phyloP scores from a whole-genome alignment of 2,329 filamentous ascomycete genomes.

The Neonectria punicea region DNA sequence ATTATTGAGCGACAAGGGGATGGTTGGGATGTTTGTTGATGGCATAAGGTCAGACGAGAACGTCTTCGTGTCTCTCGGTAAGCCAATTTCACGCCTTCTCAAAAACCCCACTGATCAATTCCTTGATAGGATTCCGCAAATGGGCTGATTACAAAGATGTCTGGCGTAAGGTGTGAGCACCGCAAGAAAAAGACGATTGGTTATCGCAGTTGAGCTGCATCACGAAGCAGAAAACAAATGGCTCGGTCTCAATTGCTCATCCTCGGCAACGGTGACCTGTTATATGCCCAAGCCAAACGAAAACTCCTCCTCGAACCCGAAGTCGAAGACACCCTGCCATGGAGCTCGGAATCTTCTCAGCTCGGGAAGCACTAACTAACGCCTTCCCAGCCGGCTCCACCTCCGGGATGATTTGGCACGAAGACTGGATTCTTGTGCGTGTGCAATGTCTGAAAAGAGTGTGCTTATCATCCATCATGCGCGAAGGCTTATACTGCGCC shows the following conservation, averaged over 20 bases:
- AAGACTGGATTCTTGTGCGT: constrained; percentile 3
- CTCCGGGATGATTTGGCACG: constrained; percentile 1
- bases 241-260: background rate
- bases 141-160: constrained; percentile 68
- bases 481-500: background rate
- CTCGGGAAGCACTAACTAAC: background rate
- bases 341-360: background rate
- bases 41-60: constrained; percentile 62
- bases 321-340: background rate
- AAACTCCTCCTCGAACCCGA: background rate
- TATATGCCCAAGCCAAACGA: constrained; percentile 3
- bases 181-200: constrained; percentile 12
- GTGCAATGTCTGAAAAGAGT: constrained; percentile 9
- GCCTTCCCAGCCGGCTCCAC: background rate
- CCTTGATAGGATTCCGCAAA: constrained; percentile 62
- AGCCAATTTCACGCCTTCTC: constrained; percentile 34
- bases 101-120: constrained; percentile 22
- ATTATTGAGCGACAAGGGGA: constrained; percentile 59
- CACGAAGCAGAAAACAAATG: constrained; percentile 12
- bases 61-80: constrained; percentile 63
- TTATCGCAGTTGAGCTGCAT: constrained; percentile 1
- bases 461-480: background rate
- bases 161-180: constrained; percentile 56
- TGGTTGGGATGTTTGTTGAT: constrained; percentile 66
- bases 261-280: background rate